Evolutionary conservation across 179 eudicot genomes (phyloP).

Genomic region (Nepenthes alata): DNA sequence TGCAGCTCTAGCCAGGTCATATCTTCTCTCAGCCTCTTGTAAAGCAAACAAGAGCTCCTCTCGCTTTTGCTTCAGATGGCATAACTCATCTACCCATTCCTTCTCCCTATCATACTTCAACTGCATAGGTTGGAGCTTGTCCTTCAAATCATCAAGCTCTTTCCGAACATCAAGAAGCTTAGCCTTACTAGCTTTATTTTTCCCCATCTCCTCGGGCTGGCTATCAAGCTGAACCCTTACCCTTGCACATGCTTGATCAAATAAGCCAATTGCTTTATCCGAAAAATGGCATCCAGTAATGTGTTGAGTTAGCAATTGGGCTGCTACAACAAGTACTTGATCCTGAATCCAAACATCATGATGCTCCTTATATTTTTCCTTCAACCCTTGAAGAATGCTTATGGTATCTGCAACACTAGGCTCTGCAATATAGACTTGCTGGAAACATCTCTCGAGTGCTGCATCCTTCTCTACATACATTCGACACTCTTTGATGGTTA

Average conservation of each 20-base stretch:
- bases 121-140: conserved; percentile 9
- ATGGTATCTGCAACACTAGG: conserved; percentile 66
- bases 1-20: too few species aligned
- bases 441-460: conserved; percentile 77
- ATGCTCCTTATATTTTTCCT: conserved; percentile 81
- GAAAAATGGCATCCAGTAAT: too few species aligned
- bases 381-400: conserved; percentile 60
- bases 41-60: too few species aligned
- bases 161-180: conserved; percentile 64
- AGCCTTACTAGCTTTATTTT: conserved; percentile 15
- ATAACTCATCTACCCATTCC: conserved; percentile 63
- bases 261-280: conserved; percentile 44
- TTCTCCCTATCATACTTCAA: conserved; percentile 77
- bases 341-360: conserved; percentile 61
- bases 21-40: too few species aligned
- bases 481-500: conserved; percentile 66
- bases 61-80: conserved; percentile 43
- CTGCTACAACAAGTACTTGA: conserved; percentile 60
- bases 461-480: conserved; percentile 82
- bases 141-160: conserved; percentile 22
- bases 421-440: conserved; percentile 81
- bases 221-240: conserved; percentile 69
- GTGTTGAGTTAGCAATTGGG: conserved; percentile 50
- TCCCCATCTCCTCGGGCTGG: conserved; percentile 35
- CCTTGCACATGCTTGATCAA: conserved; percentile 91